These are phyloP conservation scores for Blumeria hordei DNA, from an alignment of 2,329 filamentous ascomycete species.

Conservation along the genomic window DNA sequence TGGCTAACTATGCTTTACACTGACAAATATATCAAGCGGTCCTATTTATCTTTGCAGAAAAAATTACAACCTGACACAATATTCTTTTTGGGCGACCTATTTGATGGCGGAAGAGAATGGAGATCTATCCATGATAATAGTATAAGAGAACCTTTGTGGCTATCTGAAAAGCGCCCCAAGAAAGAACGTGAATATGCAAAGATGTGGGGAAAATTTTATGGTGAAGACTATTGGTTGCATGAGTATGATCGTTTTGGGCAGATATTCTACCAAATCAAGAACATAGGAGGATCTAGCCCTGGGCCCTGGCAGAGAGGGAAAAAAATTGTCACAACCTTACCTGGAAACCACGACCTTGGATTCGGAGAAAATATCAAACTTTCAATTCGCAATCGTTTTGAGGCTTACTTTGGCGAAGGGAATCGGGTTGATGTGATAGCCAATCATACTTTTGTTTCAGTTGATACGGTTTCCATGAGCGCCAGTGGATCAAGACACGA, in stretches of 20 bases:
- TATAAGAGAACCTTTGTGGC: conserved; percentile 31
- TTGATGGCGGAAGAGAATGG: conserved; percentile 94
- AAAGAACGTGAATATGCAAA: conserved; percentile 31
- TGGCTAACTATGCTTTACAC: conserved; percentile 46
- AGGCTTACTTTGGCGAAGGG: conserved; percentile 70
- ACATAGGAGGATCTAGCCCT: conserved; percentile 27
- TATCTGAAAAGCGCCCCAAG: conserved; percentile 23
- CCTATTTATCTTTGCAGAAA: conserved; percentile 55
- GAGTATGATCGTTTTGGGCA: conserved; percentile 72
- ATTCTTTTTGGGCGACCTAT: conserved; percentile 80
- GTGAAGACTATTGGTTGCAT: conserved; percentile 58
- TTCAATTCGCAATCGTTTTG: conserved; percentile 60
- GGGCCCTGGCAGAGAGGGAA: conserved; percentile 38
- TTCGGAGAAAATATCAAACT: conserved; percentile 70
- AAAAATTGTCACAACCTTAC: conserved; percentile 63
- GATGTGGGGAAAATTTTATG: conserved; percentile 50
- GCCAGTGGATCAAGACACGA: conserved; percentile 32
- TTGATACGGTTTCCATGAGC: conserved; percentile 74
- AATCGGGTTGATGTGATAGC: conserved; percentile 79
- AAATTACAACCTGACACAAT: conserved; percentile 63
- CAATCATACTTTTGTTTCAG: conserved; percentile 84
- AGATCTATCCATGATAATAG: conserved; percentile 40
- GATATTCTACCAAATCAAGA: conserved; percentile 57
- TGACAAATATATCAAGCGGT: conserved; percentile 70
- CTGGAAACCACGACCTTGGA: conserved; percentile 86